Conservation (phyloP, 148 eudicot species). For the Persicaria tinctoria region DNA sequence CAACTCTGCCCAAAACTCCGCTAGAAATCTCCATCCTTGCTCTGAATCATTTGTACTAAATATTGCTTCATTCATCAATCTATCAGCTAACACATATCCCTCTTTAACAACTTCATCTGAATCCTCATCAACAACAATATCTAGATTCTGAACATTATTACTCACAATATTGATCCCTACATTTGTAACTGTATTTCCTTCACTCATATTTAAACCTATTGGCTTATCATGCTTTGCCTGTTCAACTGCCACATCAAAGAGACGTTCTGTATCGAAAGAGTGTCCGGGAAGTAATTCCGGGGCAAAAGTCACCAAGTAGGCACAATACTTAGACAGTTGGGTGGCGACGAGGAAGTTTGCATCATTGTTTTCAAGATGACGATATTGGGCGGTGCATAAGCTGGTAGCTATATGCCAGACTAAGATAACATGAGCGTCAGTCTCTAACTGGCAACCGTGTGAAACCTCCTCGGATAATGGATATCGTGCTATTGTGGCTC, state of each 20-base stretch:
- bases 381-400: not conserved
- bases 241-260: not conserved
- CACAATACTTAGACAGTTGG: conserved; percentile 3
- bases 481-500: not conserved
- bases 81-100: not conserved
- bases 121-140: no score
- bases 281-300: conserved; percentile 1
- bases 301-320: not conserved
- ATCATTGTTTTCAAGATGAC: not conserved
- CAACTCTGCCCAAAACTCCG: conserved; percentile 12
- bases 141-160: no score
- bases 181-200: no score
- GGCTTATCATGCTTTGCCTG: not conserved
- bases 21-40: conserved; percentile 8
- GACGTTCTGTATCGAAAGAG: not conserved
- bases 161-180: not conserved
- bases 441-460: not conserved
- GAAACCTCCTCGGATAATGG: not conserved
- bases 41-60: no score
- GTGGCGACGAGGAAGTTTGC: not conserved
- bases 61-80: not conserved
- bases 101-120: not conserved
- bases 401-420: conserved; percentile 12
- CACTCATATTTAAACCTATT: not conserved
- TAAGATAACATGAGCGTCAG: not conserved